Base-by-base conservation (phyloP, 495 filamentous ascomycete species). In the Podospora australis region DNA sequence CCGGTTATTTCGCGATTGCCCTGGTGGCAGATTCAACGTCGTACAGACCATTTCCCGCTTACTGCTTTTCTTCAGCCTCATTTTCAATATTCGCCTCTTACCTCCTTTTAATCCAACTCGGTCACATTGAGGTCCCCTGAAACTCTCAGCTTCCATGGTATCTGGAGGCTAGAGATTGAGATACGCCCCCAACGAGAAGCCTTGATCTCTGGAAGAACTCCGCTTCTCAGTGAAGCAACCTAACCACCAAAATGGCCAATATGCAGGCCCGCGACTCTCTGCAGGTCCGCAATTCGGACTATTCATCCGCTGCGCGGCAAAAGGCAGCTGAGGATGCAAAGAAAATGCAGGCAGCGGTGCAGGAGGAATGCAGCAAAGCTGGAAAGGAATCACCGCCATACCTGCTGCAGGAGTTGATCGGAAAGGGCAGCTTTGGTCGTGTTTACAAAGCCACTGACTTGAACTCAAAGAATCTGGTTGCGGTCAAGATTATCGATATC, bases 401-500 rank as follows among this genome's bases (percentile, higher is more conserved):
- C 54, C 80, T 80, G 10, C 87, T 98, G 32, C 74, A 85, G 29
- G 91, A 97, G 64, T 70, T 97, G 47, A 91, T 96, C 49, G 92
- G 92, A 16, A 97, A 96, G 65, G 92, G 92, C n/a, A 83, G 84
- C 4, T 97, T 88, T 68, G 94, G 92, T 14, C 82, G 90, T 28
- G 92, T 98, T 7, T 98, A 90, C 74, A 95, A 92, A 66, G 88
- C 63, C 23, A 80, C 58, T 50, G 83, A 71, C 65, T 67, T 66
- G 67, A 73, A 66, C 38, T 70, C 76, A n/a, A 74, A 78, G 20
- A 65, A 75, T 16, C 60, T 91, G 17, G 88, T 96, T 3, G 94
- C 94, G 4, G 82, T 98, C 62, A 98, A 98, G 62, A 90, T 96
- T 49, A 82, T 96, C 59, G 88, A 96, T 59, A 84, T 96, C n/a